phyloP scores from a whole-genome alignment of 176 grass and related monocot species.

The Saccharum spontaneum region DNA sequence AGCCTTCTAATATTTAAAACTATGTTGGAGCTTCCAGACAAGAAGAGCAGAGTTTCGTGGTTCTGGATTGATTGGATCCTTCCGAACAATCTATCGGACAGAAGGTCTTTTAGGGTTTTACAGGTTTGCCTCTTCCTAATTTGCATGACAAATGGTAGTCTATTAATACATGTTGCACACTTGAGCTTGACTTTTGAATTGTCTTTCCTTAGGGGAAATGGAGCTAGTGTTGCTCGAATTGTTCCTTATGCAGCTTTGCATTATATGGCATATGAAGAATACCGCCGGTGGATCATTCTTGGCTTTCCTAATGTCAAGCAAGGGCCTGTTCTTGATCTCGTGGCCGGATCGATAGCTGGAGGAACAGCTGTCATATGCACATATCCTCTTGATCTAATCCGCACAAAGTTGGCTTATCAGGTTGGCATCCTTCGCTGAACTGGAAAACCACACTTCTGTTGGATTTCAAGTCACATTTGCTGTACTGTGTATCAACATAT shows the following conservation, averaged over 20 bases:
- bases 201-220: slow-evolving; percentile 71
- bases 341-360: slow-evolving; percentile 82
- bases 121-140: slow-evolving; percentile 51
- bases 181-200: slow-evolving; percentile 32
- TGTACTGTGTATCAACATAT: not conserved
- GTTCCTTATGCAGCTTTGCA: slow-evolving; percentile 97
- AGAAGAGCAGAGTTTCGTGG: slow-evolving; percentile 84
- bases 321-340: slow-evolving; percentile 87
- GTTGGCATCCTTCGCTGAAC: slow-evolving; percentile 33
- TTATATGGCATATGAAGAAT: slow-evolving; percentile 99
- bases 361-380: slow-evolving; percentile 95
- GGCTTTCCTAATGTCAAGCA: slow-evolving; percentile 75
- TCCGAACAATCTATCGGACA: slow-evolving; percentile 74
- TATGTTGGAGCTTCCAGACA: slow-evolving; percentile 55
- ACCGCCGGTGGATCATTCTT: slow-evolving; percentile 89
- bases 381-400: slow-evolving; percentile 93
- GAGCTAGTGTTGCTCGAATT: slow-evolving; percentile 90
- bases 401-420: slow-evolving; percentile 95
- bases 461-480: not conserved
- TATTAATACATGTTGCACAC: not conserved
- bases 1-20: slow-evolving; percentile 21
- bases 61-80: slow-evolving; percentile 81
- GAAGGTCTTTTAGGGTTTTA: slow-evolving; percentile 96
- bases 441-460: slow-evolving; percentile 9
- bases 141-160: slow-evolving; percentile 6